These are phyloP conservation scores for Draba incana DNA, from an alignment of 345 rosid genomes.

Conservation along the genomic window DNA sequence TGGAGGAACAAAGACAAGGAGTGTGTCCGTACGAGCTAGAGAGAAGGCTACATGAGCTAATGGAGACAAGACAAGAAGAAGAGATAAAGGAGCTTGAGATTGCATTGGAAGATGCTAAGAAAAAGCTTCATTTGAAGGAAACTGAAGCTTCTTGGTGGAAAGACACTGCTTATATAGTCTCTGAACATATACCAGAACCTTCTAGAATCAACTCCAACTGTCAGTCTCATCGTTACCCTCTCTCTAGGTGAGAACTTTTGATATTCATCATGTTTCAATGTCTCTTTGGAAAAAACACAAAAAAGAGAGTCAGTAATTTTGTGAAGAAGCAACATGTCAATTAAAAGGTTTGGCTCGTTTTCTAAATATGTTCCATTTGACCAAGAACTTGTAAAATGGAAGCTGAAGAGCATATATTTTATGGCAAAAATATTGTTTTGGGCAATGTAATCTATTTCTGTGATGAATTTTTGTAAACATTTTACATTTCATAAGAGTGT, in stretches of 20 bases:
- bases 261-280: not conserved
- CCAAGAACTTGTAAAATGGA: too few relatives aligned
- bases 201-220: slow-evolving; percentile 34
- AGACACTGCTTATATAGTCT: slow-evolving; percentile 59
- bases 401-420: not conserved
- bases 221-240: slow-evolving; percentile 28
- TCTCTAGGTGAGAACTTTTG: slow-evolving; percentile 30
- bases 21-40: slow-evolving; percentile 70
- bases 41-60: slow-evolving; percentile 65
- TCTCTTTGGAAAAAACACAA: not conserved
- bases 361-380: not conserved
- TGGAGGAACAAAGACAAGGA: slow-evolving; percentile 29
- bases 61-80: slow-evolving; percentile 68
- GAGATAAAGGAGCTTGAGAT: slow-evolving; percentile 67
- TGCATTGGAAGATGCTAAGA: slow-evolving; percentile 48
- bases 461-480: not conserved
- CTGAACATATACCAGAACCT: slow-evolving; percentile 49
- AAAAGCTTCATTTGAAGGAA: slow-evolving; percentile 61
- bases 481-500: too few relatives aligned
- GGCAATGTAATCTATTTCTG: not conserved
- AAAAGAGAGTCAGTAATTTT: not conserved
- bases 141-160: slow-evolving; percentile 79
- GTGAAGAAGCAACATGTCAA: slow-evolving; percentile 11
- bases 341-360: not conserved
- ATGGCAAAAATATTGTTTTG: not conserved